phyloP scores from a whole-genome alignment of 2,329 filamentous ascomycete species.

The Stagonosporopsis rhizophila region DNA sequence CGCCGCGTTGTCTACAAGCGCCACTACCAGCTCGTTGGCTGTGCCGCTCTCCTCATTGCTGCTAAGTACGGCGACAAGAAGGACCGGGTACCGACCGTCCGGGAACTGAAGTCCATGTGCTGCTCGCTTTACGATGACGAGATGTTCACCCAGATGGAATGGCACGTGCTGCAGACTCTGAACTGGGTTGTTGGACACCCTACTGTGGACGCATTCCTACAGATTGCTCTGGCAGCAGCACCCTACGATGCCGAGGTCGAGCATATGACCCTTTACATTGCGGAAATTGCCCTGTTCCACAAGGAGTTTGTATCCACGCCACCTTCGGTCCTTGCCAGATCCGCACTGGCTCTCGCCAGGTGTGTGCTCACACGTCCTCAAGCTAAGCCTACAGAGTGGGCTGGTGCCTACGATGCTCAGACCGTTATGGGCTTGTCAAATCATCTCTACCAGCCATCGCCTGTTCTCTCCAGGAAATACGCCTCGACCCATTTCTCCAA shows the following conservation, averaged over 20 bases:
- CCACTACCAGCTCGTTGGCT: constrained; percentile 97
- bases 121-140: constrained; percentile 97
- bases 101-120: constrained; percentile 98
- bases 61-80: constrained; percentile 99
- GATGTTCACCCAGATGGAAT: constrained; percentile 99
- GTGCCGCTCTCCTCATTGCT: constrained; percentile 92
- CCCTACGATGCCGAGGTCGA: constrained; percentile 84
- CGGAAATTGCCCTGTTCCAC: constrained; percentile 94
- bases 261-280: constrained; percentile 92
- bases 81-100: constrained; percentile 95
- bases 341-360: constrained; percentile 83
- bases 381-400: constrained; percentile 78
- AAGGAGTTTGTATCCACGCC: constrained; percentile 94
- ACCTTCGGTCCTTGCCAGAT: constrained; percentile 88
- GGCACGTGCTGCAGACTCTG: constrained; percentile 97
- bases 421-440: constrained; percentile 71
- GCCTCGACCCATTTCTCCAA: constrained; percentile 69
- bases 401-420: constrained; percentile 71
- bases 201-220: constrained; percentile 91
- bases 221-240: constrained; percentile 80
- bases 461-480: constrained; percentile 73
- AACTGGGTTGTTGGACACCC: constrained; percentile 97
- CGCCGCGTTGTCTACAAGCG: constrained; percentile 98
- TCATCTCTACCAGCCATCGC: constrained; percentile 70
- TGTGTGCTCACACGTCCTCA: constrained; percentile 85